Conservation (phyloP, 306 rosid species). For the Vicia villosa region DNA sequence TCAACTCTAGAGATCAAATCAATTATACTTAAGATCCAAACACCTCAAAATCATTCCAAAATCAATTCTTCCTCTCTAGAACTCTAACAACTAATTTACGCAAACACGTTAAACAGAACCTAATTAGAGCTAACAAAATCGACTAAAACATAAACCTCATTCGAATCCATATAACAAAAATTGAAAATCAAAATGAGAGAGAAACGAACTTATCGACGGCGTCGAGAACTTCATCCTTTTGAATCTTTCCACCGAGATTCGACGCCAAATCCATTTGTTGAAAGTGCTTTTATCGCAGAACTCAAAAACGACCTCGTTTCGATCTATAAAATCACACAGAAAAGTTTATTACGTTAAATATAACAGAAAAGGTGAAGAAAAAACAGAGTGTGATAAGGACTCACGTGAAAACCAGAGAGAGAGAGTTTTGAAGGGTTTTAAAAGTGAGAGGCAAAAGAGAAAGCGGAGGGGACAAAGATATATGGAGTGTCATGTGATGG, state of each 20-base stretch:
- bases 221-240: constrained; percentile 63
- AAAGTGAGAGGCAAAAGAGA: neutral
- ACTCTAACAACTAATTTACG: too few species aligned
- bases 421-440: neutral
- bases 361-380: neutral
- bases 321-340: constrained; percentile 23
- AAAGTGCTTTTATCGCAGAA: constrained; percentile 31
- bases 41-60: too few species aligned
- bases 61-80: too few species aligned
- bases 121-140: neutral
- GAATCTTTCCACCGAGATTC: constrained; percentile 87
- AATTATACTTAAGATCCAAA: too few species aligned
- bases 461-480: neutral
- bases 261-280: constrained; percentile 84
- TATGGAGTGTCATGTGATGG: neutral
- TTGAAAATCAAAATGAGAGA: neutral
- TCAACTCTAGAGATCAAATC: too few species aligned
- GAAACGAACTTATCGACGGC: constrained; percentile 68
- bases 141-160: neutral
- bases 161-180: constrained; percentile 3
- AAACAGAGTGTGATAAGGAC: neutral
- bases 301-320: neutral
- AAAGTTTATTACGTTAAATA: neutral
- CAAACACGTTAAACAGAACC: too few species aligned
- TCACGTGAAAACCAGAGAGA: neutral